These are phyloP conservation scores for Fusarium haematococcum DNA, from an alignment of 2,329 filamentous ascomycete species.

Conservation along the genomic window DNA sequence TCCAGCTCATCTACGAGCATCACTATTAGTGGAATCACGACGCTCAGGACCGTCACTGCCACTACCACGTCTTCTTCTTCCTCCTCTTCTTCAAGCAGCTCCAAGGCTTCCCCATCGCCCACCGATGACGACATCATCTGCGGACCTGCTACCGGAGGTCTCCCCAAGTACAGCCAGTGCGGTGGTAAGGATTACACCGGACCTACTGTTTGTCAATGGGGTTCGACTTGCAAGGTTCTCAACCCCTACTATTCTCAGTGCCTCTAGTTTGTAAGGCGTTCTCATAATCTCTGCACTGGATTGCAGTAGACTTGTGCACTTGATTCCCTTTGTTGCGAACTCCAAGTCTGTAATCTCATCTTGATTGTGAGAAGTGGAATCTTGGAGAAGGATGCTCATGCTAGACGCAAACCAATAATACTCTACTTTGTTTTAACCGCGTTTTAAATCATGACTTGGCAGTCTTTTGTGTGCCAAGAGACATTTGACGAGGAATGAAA, in stretches of 20 bases:
- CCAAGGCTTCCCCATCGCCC: not conserved
- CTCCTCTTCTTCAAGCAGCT: conserved; percentile 1
- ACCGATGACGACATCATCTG: conserved; percentile 32
- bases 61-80: not conserved
- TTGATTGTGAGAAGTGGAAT: not conserved
- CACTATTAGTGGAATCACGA: conserved; percentile 4
- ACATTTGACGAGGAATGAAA: not conserved
- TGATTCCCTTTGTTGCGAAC: not conserved
- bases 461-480: too few relatives aligned
- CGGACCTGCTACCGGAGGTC: conserved; percentile 27
- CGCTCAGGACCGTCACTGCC: conserved; percentile 24
- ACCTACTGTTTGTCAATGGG: conserved; percentile 26
- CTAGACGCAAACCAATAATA: not conserved
- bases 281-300: not conserved
- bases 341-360: not conserved
- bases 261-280: conserved; percentile 13
- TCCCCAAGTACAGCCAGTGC: conserved; percentile 40
- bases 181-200: conserved; percentile 24
- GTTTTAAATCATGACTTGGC: not conserved
- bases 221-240: conserved; percentile 18
- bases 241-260: conserved; percentile 38
- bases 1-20: not conserved
- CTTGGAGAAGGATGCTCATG: not conserved
- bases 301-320: not conserved
- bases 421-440: not conserved